Percentiles rank a stretch among this genome's conserved stretches.
These are phyloP conservation scores for Mortierella sp. DNA, from an alignment of 371 early-diverging fungal genomes.

Conservation along the genomic window DNA sequence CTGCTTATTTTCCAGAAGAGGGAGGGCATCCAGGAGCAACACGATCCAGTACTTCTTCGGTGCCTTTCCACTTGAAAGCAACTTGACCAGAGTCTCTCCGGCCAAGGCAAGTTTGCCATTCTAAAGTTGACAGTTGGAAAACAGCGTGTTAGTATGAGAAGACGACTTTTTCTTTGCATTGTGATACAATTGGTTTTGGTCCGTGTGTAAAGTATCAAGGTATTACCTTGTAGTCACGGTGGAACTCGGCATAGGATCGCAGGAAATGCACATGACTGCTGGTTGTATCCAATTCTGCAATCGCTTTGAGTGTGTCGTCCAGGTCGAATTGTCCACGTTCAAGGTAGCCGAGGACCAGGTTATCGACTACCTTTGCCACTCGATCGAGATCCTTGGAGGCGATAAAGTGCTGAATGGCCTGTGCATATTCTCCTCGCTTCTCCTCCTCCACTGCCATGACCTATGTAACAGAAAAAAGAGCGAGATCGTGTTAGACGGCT, in stretches of 20 bases:
- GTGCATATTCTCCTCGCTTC: slow-evolving; percentile 39
- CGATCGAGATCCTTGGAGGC: slow-evolving; percentile 42
- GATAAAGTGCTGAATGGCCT: slow-evolving; percentile 49
- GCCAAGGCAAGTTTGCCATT: slow-evolving; percentile 23
- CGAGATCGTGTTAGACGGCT: not conserved
- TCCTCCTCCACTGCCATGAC: slow-evolving; percentile 53
- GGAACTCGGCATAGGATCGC: slow-evolving; percentile 34
- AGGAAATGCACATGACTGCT: slow-evolving; percentile 41
- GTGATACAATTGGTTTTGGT: not conserved
- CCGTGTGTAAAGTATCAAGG: not conserved
- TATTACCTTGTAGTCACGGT: slow-evolving; percentile 35
- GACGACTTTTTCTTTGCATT: not conserved
- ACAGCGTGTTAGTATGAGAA: not conserved
- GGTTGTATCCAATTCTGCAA: not conserved
- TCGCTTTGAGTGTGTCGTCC: slow-evolving; percentile 21
- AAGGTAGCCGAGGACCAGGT: slow-evolving; percentile 31
- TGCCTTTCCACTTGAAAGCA: slow-evolving; percentile 29
- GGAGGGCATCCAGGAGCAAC: slow-evolving; percentile 40
- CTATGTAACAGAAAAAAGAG: not conserved
- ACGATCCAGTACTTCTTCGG: slow-evolving; percentile 47
- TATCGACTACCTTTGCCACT: slow-evolving; percentile 39
- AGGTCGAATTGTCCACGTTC: slow-evolving; percentile 24
- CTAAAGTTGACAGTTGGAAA: slow-evolving; percentile 17
- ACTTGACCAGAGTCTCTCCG: slow-evolving; percentile 17
- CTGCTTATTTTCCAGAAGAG: slow-evolving; percentile 42